A percentile compares a stretch with the other conserved stretches of the same genome.
Evolutionary conservation across 192 early-diverging fungal genomes (phyloP).

Genomic region (Radiomyces spectabilis): DNA sequence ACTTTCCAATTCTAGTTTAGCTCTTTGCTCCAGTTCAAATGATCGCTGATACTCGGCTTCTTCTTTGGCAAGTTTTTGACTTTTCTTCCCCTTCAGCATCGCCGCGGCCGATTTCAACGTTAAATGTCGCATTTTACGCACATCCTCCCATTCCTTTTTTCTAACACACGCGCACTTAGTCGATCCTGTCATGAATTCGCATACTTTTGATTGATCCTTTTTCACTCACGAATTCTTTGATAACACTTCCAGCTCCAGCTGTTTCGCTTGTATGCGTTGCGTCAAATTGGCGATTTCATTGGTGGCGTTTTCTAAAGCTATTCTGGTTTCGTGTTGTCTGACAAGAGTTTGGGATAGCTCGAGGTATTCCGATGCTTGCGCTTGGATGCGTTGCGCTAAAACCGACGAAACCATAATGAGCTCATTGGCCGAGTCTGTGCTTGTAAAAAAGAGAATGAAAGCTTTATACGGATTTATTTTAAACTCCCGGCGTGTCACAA

Average conservation of each 20-base stretch:
- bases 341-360: neutral
- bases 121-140: constrained; percentile 18
- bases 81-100: constrained; percentile 15
- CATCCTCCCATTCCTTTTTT: constrained; percentile 19
- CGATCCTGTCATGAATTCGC: no score
- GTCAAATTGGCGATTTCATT: neutral
- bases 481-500: no score
- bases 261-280: no score
- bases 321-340: neutral
- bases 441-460: no score
- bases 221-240: no score
- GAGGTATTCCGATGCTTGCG: neutral
- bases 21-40: constrained; percentile 19
- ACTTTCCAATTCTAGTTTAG: constrained; percentile 8
- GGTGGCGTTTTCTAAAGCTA: neutral
- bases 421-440: no score
- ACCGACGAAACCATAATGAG: neutral
- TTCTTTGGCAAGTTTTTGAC: constrained; percentile 17
- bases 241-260: no score
- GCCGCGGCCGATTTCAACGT: constrained; percentile 17
- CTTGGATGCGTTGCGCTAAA: neutral
- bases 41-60: constrained; percentile 19
- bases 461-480: no score
- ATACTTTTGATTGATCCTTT: no score
- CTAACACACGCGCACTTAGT: no score